A percentile compares a stretch with the other conserved stretches of the same genome.
Evolutionary conservation across 2,329 filamentous ascomycete species (phyloP).

Genomic region (Venturia asperata): DNA sequence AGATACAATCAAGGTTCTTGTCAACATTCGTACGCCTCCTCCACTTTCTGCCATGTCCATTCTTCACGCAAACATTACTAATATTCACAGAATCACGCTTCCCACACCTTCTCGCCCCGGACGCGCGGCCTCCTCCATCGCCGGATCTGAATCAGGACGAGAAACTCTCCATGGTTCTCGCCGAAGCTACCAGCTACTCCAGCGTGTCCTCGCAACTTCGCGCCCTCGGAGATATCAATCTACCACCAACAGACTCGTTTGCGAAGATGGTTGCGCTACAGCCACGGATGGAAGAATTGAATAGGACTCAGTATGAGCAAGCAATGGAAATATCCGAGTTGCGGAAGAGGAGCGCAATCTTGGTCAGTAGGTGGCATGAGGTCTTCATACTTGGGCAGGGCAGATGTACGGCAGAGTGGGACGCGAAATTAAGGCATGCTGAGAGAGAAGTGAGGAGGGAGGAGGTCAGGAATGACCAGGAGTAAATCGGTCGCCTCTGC

Average conservation of each 20-base stretch:
- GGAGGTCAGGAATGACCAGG: slow-evolving; percentile 51
- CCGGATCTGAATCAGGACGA: slow-evolving; percentile 7
- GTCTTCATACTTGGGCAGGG: slow-evolving; percentile 60
- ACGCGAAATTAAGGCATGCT: slow-evolving; percentile 57
- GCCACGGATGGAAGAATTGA: slow-evolving; percentile 56
- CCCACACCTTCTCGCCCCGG: slow-evolving; percentile 33
- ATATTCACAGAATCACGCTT: slow-evolving; percentile 32
- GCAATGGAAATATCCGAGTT: slow-evolving; percentile 55
- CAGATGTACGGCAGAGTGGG: slow-evolving; percentile 62
- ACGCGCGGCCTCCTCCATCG: slow-evolving; percentile 19
- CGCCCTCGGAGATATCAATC: slow-evolving; percentile 37
- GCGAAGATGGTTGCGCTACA: slow-evolving; percentile 51
- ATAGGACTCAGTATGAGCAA: slow-evolving; percentile 56
- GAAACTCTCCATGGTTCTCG: slow-evolving; percentile 35
- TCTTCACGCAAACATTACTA: neutral
- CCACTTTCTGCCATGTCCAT: neutral
- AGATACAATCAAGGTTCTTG: slow-evolving; percentile 1
- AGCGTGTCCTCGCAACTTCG: slow-evolving; percentile 38
- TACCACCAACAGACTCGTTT: slow-evolving; percentile 38
- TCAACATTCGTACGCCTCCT: slow-evolving; percentile 15
- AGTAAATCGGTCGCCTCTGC: slow-evolving; percentile 31
- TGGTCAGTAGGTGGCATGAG: slow-evolving; percentile 61
- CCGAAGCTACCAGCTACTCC: slow-evolving; percentile 38
- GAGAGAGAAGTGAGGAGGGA: slow-evolving; percentile 59
- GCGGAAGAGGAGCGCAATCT: slow-evolving; percentile 53